Conservation (phyloP, 805 yeast species). For the Lipomyces spencermartinsiae region DNA sequence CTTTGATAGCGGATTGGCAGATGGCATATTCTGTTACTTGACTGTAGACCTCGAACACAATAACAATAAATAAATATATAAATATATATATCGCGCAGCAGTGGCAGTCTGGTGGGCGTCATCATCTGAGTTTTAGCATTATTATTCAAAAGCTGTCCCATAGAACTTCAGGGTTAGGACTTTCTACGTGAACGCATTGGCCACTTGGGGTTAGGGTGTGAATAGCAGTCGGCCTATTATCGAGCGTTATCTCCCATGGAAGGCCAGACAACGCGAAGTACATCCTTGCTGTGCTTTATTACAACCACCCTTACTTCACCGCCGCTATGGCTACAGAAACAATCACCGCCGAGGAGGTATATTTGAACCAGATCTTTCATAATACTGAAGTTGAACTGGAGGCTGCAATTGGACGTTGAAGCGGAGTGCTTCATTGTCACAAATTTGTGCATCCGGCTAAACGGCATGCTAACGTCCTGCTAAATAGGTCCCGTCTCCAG, state of each 20-base stretch:
- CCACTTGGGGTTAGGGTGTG: slow-evolving; percentile 10
- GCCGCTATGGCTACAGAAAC: slow-evolving; percentile 28
- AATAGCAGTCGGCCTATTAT: slow-evolving; percentile 16
- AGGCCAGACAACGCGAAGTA: too few relatives aligned
- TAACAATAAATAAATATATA: not conserved
- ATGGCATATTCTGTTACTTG: slow-evolving; percentile 31
- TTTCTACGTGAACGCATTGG: not conserved
- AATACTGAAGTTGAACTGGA: not conserved
- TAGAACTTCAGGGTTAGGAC: slow-evolving; percentile 1
- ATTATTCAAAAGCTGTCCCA: too few relatives aligned
- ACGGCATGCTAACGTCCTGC: not conserved
- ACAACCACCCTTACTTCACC: not conserved
- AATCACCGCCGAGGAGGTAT: slow-evolving; percentile 17
- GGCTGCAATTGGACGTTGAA: not conserved
- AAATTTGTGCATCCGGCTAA: not conserved
- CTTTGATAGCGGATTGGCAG: slow-evolving; percentile 69
- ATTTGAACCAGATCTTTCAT: not conserved
- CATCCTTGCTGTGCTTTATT: not conserved
- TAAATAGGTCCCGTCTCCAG: slow-evolving; percentile 37
- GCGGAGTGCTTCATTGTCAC: not conserved
- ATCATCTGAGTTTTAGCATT: too few relatives aligned
- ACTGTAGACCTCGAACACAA: not conserved
- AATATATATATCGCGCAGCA: too few relatives aligned
- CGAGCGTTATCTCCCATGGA: slow-evolving; percentile 16
- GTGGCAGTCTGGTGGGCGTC: too few relatives aligned